Base-by-base conservation (phyloP, 495 filamentous ascomycete genomes). In the Hypoxylon rickii region DNA sequence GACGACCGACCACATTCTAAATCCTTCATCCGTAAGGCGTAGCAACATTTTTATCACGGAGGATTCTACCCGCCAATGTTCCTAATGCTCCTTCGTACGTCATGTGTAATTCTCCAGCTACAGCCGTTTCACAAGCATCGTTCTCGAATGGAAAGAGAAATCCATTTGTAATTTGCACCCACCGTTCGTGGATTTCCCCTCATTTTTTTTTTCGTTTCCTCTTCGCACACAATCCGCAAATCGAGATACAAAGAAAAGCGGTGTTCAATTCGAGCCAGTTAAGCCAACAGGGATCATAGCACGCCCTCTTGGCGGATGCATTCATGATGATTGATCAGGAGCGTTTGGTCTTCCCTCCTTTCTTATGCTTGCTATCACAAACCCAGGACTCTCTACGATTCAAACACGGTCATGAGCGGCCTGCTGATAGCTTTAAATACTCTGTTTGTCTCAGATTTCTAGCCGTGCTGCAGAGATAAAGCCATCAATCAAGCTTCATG, bases 281-380 rank as follows among this genome's bases (percentile, higher is more conserved):
- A 13, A 31, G 32, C 37, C 39, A 38, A 50, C 59, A 63, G 53
- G 59, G 59, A 50, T 63, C n/a, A 34, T 53, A 57, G 53, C 48
- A 57, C 53, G 44, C 43, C 47, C 42, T 53, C 47, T 62, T 62
- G 26, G 58, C 51, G 17, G 51, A 43, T 48, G 33, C 44, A 56
- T 52, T 53, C 59, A 31, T 52, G 33, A 51, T 48, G 37, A 56
- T 8, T 17, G 33, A 50, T 44, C 33, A 33, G 44, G 16, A 5
- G 20, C 36, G 15, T 7, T 24, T 17, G n/a, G 29, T 15, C 16
- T 29, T 16, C 13, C 36, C 47, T 20, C 24, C 12, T 44, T 19
- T 4, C 29, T 8, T 42, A 6, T 19, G 44, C 31, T 17, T 17
- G n/a, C 18, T 24, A 36, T 45, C 17, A 37, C 32, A 15, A 37